Evolutionary conservation across 108 stramenopile species (phyloP).

Genomic region (Nitzschia sp.): DNA sequence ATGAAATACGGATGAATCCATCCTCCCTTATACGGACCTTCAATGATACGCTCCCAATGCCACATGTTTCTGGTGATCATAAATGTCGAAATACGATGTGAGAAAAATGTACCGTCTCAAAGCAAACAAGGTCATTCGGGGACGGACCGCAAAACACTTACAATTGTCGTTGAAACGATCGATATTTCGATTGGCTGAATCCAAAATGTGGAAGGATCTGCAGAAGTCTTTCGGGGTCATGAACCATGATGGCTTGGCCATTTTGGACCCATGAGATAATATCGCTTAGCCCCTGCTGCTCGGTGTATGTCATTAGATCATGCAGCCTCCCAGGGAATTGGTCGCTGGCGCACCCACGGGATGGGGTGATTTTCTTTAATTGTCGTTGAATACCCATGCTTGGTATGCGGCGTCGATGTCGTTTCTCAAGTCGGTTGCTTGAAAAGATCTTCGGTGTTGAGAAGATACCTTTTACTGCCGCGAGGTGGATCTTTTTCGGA

Average conservation of each 20-base stretch:
- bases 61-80: constrained; percentile 64
- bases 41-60: constrained; percentile 71
- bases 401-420: too few species aligned
- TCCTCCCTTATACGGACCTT: constrained; percentile 27
- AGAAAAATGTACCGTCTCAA: not conserved
- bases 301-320: constrained; percentile 6
- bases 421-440: too few species aligned
- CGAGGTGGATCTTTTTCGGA: too few species aligned
- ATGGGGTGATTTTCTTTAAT: not conserved
- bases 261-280: constrained; percentile 13
- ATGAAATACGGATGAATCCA: constrained; percentile 23
- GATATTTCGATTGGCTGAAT: constrained; percentile 77
- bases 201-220: constrained; percentile 46
- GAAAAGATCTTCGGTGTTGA: too few species aligned
- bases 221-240: constrained; percentile 15
- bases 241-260: constrained; percentile 16
- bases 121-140: not conserved
- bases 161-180: constrained; percentile 75
- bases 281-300: not conserved
- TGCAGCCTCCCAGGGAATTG: constrained; percentile 31
- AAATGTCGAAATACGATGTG: not conserved
- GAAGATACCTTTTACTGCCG: too few species aligned
- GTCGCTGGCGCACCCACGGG: not conserved
- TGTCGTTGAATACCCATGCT: not conserved
- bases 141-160: not conserved